These are phyloP conservation scores for Mucor circinelloides DNA, from an alignment of 371 early-diverging fungal genomes.

Conservation along the genomic window DNA sequence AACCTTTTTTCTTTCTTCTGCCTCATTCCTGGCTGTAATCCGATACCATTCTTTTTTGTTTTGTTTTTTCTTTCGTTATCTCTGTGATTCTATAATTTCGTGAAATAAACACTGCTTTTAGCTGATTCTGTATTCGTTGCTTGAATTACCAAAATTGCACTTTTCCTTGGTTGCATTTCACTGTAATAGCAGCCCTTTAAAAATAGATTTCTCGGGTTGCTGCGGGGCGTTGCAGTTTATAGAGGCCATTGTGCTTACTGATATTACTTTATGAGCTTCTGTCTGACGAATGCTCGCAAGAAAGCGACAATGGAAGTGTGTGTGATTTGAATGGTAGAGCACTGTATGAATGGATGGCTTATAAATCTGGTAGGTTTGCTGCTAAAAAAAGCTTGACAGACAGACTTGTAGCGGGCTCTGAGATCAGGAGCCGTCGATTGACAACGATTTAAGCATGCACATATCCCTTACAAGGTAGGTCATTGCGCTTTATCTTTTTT, in stretches of 20 bases:
- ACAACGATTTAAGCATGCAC: no score
- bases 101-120: neutral
- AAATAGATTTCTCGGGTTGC: neutral
- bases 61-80: neutral
- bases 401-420: no score
- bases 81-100: neutral
- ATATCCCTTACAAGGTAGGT: neutral
- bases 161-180: neutral
- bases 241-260: no score
- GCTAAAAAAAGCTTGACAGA: no score
- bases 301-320: no score
- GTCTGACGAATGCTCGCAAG: no score
- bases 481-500: neutral
- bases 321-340: no score
- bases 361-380: no score
- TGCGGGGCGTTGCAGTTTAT: neutral
- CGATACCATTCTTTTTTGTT: neutral
- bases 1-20: neutral
- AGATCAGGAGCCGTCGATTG: no score
- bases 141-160: neutral
- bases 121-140: neutral
- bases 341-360: no score
- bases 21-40: neutral
- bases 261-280: no score
- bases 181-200: neutral